Evolutionary conservation across 2,329 filamentous ascomycete genomes (phyloP), one percentile per base, ranked within the genome.

Genomic region (Apiospora rasikravindrae): DNA sequence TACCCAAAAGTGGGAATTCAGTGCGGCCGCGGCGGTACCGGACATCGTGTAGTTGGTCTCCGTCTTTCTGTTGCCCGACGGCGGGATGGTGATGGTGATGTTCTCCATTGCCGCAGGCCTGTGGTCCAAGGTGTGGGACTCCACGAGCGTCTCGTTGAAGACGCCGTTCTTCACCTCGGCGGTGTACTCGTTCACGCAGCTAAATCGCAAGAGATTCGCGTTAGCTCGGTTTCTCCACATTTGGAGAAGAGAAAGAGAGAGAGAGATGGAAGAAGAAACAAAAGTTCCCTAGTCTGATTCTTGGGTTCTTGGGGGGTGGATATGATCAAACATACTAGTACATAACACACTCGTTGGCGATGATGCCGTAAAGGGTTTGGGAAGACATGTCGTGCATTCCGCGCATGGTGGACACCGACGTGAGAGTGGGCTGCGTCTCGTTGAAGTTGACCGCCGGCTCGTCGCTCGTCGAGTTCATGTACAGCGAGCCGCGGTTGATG

Each of bases 291-390:
- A 37, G 33, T n/a, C n/a, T n/a, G n/a, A n/a, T n/a, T n/a, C n/a
- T n/a, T n/a, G n/a, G n/a, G n/a, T n/a, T 16, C 10, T 40, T 29
- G 3, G 5, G n/a, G 44, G 5, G 8, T 13, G 14, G 26, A 19
- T 33, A 6, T 4, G 10, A 1, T 1, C 8, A 13, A 26, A 70
- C 71, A 11, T 70, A 72, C 71, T 72, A 70, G 37, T 73, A 73
- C 14, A 73, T 8, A 4, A 73, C 69, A n/a, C 72, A 73, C 40
- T 73, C 72, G 24, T 73, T 73, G 40, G 72, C 72, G 71, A 72
- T 66, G 22, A 73, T 69, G 33, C 71, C 72, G 19, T 53, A 37
- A 6, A 73, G 51, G 1, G 45, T 64, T 16, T 33, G 67, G 8
- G 71, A 69, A 11, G 68, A 71, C 19, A 67, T 19, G 11, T 71